Base-by-base conservation (phyloP, 1,284 basidiomycete species). In the Chalciporus sp. region DNA sequence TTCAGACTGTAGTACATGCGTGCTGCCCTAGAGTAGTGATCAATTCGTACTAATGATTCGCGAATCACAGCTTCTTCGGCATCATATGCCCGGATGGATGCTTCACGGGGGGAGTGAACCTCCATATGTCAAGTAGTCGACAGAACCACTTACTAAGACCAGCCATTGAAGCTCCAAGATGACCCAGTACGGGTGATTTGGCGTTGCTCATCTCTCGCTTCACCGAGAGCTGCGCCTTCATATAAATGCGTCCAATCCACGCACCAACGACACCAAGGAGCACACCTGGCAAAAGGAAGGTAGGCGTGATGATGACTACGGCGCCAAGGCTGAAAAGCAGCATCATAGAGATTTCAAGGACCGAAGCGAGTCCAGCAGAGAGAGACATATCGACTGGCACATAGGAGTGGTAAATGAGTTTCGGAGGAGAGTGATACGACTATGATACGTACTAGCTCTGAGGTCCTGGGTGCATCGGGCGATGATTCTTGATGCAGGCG, bases 1-100 rank as follows among this genome's bases (percentile, higher is more conserved):
- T 83, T 85, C 49, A 85, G 66, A 56, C 84, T 80, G 60, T 79
- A 84, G 59, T 76, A 82, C 5, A 75, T 75, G 43, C 79, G 66
- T 1, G 75, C 76, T 2, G 76, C 69, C 37, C 77, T 72, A 1
- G 75, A 72, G 61, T 79, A 83, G 35, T 70, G 70, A 58, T 86
- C 75, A 43, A 84, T 78, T 9, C 80, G 73, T 4, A 61, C 56
- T 47, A 74, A 63, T 1, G 79, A 77, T 60, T 83, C 78, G 10
- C 60, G 37, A 49, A 66, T 75, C 67, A 85, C 83, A 1, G 71
- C 61, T n/a, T 72, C 33, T 27, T 48, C 23, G 5, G 47, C 47
- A 7, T 37, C 47, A 17, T 48, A 48, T 10, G 47, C 47, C n/a
- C 85, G 78, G 47, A 88, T 82, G 7, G 85, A 86, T 4, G 78